Conservation (phyloP, 495 filamentous ascomycete genomes). For the Trichocladium uniseriatum region DNA sequence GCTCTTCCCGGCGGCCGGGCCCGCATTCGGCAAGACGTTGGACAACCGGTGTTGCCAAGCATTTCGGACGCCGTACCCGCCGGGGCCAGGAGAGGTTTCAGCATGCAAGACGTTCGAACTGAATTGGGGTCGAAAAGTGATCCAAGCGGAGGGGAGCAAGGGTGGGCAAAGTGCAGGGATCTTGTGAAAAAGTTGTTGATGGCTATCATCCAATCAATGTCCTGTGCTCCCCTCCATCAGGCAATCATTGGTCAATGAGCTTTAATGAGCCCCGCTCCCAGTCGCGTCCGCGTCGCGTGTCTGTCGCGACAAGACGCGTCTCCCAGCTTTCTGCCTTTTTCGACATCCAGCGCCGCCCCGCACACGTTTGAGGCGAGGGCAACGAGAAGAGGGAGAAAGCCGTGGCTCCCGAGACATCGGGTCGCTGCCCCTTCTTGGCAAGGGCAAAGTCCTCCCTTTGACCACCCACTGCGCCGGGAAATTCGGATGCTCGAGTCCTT, state of each 20-base stretch:
- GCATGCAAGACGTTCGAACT: no score
- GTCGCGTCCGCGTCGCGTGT: slow-evolving; percentile 18
- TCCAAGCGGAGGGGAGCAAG: background rate
- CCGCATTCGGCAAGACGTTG: background rate
- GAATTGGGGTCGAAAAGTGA: background rate
- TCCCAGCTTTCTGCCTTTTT: background rate
- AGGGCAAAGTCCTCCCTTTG: no score
- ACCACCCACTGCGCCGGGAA: no score
- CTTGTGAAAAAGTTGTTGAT: background rate
- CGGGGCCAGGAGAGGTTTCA: no score
- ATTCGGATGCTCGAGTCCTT: no score
- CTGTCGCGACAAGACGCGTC: slow-evolving; percentile 18
- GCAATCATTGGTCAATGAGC: slow-evolving; percentile 13
- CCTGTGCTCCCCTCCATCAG: background rate
- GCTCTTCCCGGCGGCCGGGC: no score
- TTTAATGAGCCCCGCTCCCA: slow-evolving; percentile 4
- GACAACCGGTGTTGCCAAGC: background rate
- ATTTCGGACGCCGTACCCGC: background rate
- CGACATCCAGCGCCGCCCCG: background rate
- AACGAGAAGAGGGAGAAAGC: no score
- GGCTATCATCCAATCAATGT: background rate
- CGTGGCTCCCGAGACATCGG: no score
- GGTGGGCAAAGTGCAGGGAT: background rate
- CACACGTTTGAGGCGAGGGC: no score
- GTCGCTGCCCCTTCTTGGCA: no score